A percentile compares a stretch with the other conserved stretches of the same genome.
These are phyloP conservation scores for Morella rubra DNA, from an alignment of 306 rosid genomes.

Conservation along the genomic window DNA sequence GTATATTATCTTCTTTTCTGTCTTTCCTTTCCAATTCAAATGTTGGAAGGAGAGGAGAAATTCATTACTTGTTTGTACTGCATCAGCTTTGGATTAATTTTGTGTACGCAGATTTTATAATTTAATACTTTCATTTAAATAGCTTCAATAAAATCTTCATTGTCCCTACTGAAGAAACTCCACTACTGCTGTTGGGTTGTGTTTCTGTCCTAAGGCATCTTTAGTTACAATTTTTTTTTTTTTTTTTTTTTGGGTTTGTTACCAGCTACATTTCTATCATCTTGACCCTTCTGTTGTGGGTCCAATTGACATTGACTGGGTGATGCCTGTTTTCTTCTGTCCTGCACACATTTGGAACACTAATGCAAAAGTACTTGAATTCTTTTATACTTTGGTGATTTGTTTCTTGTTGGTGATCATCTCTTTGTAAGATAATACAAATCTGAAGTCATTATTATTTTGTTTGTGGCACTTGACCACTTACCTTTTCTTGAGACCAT, in stretches of 20 bases:
- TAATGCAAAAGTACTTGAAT: background rate
- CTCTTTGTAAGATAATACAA: background rate
- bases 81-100: background rate
- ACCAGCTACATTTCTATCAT: background rate
- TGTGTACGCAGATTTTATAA: too few relatives aligned
- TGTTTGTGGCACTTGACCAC: background rate
- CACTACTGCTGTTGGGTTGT: background rate
- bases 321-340: background rate
- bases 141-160: background rate
- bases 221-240: too few relatives aligned
- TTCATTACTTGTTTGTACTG: too few relatives aligned
- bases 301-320: background rate
- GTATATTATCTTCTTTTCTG: background rate
- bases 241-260: background rate
- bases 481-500: slow-evolving; percentile 3
- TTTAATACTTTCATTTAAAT: too few relatives aligned
- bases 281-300: background rate
- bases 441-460: background rate
- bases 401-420: background rate
- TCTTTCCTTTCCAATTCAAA: too few relatives aligned
- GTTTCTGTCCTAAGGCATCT: background rate
- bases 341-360: background rate
- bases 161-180: background rate
- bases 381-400: background rate
- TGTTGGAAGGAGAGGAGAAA: background rate